Evolutionary conservation across 2,329 filamentous ascomycete species (phyloP), one percentile per base, ranked within the genome.

Genomic region (Alternaria sp.): DNA sequence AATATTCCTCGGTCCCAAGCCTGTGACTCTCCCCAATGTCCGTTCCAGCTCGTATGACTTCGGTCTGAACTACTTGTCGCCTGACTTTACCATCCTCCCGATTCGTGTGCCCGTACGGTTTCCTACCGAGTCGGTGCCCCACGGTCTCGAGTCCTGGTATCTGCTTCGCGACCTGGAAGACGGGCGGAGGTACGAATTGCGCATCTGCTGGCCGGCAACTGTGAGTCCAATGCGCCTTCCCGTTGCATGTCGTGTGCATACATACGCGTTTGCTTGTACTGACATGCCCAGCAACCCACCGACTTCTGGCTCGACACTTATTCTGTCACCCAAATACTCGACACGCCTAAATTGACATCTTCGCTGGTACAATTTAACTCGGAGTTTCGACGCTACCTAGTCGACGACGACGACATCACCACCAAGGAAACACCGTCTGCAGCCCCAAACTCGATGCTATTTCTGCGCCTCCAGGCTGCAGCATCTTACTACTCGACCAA

Each of bases 191-290:
- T 97, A 98, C 83, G 95, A 99, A 82, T 86, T 96, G 49, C 89
- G 95, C 55, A 85, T 97, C 61, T 98, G 94, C 81, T 99, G 94
- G 94, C 85, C 93, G 61, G 95, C 95, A 41, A 95, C 90, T 62
- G 94, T 97, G 85, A 80, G 91, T 44, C 43, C 34, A 48, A 55
- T 14, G 43, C 42, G 54, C 47, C 51, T 58, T 28, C 43, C 34
- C 42, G n/a, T 34, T 42, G 30, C 32, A 36, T 49, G 20, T 41
- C 34, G 49, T n/a, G 2, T 41, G 36, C 22, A 51, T 41, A 5
- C 41, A 22, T 16, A 14, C 32, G 32, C 12, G 61, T 49, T 55
- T 62, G 14, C 57, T 34, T 22, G 54, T 64, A 49, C 68, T 70
- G 63, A 71, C 66, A 6, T 34, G 53, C 20, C 3, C 63, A 97